A percentile compares a stretch with the other conserved stretches of the same genome.
These are phyloP conservation scores for Eucalyptus marginata DNA, from an alignment of 345 rosid genomes.

Conservation along the genomic window DNA sequence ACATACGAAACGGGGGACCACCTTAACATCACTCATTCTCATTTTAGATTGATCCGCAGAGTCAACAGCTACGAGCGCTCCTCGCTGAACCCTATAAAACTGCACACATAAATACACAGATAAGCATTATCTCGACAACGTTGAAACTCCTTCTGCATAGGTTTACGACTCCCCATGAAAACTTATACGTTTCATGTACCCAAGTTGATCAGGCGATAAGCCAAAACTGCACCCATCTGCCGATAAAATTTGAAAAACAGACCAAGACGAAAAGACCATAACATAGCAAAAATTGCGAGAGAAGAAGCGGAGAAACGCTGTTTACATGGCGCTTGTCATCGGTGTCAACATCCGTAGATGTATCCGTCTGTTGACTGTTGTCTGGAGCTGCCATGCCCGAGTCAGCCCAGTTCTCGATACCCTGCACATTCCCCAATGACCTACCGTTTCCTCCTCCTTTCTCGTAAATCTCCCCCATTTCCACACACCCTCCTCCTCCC, in stretches of 20 bases:
- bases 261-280: neutral
- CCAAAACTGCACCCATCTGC: neutral
- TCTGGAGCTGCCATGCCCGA: conserved; percentile 50
- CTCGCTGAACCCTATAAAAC: conserved; percentile 34
- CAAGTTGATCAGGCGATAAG: neutral
- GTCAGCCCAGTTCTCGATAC: conserved; percentile 78
- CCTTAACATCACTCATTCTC: conserved; percentile 60
- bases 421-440: conserved; percentile 38
- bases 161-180: neutral
- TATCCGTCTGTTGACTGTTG: conserved; percentile 91
- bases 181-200: neutral
- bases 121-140: neutral
- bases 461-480: conserved; percentile 3
- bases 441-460: conserved; percentile 29
- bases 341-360: conserved; percentile 83
- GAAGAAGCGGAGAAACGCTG: neutral
- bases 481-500: neutral
- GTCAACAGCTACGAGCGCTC: conserved; percentile 33
- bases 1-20: neutral
- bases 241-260: neutral
- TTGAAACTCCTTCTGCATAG: neutral
- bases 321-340: conserved; percentile 77
- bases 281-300: neutral
- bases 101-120: neutral
- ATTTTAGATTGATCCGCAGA: conserved; percentile 49